phyloP scores from a whole-genome alignment of 1,139 yeast genomes.

The Saccharomyces pastorianus region DNA sequence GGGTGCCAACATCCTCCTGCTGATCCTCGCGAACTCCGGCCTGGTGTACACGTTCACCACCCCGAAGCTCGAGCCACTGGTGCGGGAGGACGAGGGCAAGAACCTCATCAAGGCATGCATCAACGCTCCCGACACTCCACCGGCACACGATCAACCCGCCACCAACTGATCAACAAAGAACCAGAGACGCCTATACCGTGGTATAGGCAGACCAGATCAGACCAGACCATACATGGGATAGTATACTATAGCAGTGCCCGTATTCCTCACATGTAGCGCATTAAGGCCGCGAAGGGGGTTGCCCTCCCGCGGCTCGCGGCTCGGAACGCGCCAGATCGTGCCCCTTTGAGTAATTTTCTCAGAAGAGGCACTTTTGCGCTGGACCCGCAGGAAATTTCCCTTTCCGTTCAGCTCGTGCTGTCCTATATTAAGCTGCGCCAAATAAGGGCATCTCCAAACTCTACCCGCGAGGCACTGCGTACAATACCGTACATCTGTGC shows the following conservation, averaged over 20 bases:
- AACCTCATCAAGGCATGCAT: slow-evolving; percentile 93
- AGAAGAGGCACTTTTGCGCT: neutral
- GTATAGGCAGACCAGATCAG: neutral
- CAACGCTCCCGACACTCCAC: slow-evolving; percentile 43
- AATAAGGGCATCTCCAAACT: neutral
- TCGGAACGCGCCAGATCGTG: neutral
- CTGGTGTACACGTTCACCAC: slow-evolving; percentile 94
- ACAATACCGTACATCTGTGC: neutral
- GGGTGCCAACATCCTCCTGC: slow-evolving; percentile 86
- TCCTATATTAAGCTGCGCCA: neutral
- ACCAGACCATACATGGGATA: neutral
- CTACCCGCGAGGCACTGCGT: neutral
- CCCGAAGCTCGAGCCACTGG: slow-evolving; percentile 91
- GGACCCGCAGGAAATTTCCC: neutral
- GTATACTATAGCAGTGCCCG: neutral
- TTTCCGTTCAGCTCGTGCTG: neutral
- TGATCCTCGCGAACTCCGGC: slow-evolving; percentile 93
- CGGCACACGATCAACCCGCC: neutral
- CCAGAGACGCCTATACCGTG: neutral
- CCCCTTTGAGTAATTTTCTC: neutral
- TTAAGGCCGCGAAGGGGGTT: neutral
- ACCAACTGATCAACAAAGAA: neutral
- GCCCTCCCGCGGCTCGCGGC: slow-evolving; percentile 32
- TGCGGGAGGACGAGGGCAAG: slow-evolving; percentile 91
- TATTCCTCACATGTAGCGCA: neutral